Conservation (phyloP, 441 rosid species). For the Populus hybrid region DNA sequence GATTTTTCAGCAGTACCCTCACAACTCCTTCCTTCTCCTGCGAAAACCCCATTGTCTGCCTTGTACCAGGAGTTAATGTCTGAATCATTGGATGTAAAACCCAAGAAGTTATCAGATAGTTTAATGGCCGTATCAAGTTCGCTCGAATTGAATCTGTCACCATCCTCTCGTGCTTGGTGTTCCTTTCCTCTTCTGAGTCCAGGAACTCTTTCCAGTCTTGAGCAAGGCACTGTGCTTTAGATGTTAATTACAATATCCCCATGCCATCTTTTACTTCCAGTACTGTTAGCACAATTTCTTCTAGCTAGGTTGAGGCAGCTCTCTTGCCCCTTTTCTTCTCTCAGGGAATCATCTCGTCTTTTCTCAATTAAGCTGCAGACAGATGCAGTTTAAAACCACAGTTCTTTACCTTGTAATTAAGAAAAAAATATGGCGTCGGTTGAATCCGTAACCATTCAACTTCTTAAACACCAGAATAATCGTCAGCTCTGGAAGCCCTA, state of each 20-base stretch:
- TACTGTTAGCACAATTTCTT: background rate
- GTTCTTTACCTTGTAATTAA: background rate
- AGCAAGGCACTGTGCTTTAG: slow-evolving; percentile 30
- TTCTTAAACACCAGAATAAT: background rate
- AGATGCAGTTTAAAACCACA: background rate
- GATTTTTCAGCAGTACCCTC: slow-evolving; percentile 13
- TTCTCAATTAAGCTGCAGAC: background rate
- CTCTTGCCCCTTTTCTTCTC: background rate
- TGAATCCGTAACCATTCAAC: background rate
- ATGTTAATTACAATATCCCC: too few species aligned
- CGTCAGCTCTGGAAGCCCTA: background rate
- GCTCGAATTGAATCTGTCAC: slow-evolving; percentile 36
- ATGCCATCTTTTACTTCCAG: background rate
- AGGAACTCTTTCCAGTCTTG: slow-evolving; percentile 47
- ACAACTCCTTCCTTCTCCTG: slow-evolving; percentile 16
- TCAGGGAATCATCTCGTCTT: background rate
- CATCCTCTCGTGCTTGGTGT: slow-evolving; percentile 52
- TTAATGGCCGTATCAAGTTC: slow-evolving; percentile 16
- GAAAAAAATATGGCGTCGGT: background rate
- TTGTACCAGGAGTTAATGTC: slow-evolving; percentile 30
- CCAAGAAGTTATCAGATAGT: slow-evolving; percentile 22
- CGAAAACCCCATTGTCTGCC: slow-evolving; percentile 22
- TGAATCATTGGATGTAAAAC: slow-evolving; percentile 21
- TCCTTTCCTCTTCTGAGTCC: slow-evolving; percentile 62
- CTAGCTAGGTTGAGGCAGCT: background rate